These are phyloP conservation scores for Rhizomucor miehei DNA, from an alignment of 371 early-diverging fungal species.

Conservation along the genomic window DNA sequence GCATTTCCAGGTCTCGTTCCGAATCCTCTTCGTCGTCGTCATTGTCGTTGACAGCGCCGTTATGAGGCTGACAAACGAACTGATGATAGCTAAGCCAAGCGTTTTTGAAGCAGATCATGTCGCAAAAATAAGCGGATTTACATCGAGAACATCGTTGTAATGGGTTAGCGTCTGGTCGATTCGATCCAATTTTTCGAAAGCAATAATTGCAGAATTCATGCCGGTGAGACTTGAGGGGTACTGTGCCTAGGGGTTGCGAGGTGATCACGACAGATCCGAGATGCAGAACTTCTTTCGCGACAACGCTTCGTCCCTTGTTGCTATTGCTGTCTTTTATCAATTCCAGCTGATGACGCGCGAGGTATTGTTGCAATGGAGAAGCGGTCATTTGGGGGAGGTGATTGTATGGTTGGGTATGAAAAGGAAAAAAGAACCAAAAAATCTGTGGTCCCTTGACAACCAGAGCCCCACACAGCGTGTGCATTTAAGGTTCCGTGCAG, in stretches of 20 bases:
- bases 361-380: conserved; percentile 11
- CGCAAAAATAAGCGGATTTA: conserved; percentile 43
- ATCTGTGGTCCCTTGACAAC: no score
- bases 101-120: conserved; percentile 42
- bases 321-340: conserved; percentile 17
- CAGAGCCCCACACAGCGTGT: no score
- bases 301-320: conserved; percentile 24
- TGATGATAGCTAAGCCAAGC: conserved; percentile 51
- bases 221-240: conserved; percentile 23
- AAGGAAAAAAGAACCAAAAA: no score
- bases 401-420: no score
- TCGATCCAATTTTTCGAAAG: conserved; percentile 25
- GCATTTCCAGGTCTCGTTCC: conserved; percentile 35
- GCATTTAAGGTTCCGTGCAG: no score
- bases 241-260: conserved; percentile 44
- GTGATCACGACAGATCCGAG: conserved; percentile 34
- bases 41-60: not conserved
- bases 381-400: not conserved
- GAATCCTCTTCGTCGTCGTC: conserved; percentile 19
- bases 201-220: conserved; percentile 46
- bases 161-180: conserved; percentile 10
- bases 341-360: conserved; percentile 9
- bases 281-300: conserved; percentile 13
- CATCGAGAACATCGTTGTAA: conserved; percentile 50
- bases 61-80: conserved; percentile 24